Percentiles rank a stretch among this genome's conserved stretches.
phyloP scores from a whole-genome alignment of 108 stramenopile species.

The Aurantiochytrium sp. region DNA sequence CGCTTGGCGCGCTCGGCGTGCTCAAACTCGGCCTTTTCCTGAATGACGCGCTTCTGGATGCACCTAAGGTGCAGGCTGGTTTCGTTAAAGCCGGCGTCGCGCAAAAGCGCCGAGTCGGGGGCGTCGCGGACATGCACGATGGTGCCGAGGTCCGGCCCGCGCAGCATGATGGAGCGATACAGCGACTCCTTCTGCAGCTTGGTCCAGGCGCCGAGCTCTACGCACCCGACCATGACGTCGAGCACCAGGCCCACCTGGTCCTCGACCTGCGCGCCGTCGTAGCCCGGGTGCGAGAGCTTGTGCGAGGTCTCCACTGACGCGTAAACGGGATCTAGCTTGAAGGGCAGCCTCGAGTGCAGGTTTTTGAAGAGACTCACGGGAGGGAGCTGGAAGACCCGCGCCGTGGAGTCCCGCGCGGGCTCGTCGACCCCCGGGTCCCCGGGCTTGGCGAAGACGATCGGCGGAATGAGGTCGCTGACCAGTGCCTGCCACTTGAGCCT shows the following conservation, averaged over 20 bases:
- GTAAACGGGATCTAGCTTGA: neutral
- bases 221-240: neutral
- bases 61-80: neutral
- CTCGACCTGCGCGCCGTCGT: neutral
- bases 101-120: neutral
- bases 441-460: neutral
- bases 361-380: neutral
- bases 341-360: neutral
- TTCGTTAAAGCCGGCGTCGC: neutral
- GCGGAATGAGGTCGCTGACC: neutral
- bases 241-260: neutral
- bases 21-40: neutral
- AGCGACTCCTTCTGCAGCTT: neutral
- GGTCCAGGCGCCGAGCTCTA: neutral
- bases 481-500: neutral
- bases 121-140: neutral
- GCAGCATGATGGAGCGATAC: neutral
- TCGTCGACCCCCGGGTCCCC: neutral
- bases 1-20: neutral
- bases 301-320: neutral
- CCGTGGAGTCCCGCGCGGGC: neutral
- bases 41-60: neutral
- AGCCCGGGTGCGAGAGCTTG: neutral
- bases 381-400: neutral
- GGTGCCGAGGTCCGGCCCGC: neutral